Evolutionary conservation across 495 filamentous ascomycete genomes (phyloP), one percentile per base, ranked within the genome.

Genomic region (Halenospora varia): DNA sequence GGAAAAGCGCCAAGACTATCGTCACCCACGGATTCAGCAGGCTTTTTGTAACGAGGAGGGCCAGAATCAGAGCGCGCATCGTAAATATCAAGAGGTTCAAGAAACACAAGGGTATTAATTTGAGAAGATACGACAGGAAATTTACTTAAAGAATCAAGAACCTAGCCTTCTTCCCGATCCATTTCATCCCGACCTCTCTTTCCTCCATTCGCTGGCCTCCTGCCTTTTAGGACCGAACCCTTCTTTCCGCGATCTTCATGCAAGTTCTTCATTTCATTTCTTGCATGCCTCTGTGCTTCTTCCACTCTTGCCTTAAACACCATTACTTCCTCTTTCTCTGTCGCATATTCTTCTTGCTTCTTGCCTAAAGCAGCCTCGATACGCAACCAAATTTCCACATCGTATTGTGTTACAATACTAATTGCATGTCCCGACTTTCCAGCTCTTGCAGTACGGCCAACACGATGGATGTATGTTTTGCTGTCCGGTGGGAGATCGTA

Each of bases 381-480:
- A 10, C 95, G 72, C 64, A 88, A 72, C 74, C 81, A 97, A 3
- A 96, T 75, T 67, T 97, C 94, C 24, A 96, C 66, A 64, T 97
- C 94, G 58, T 97, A 97, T 67, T 98, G 94, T 2, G 88, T 95
- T 2, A 93, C 85, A 9, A 97, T 70, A 23, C 77, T 86, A 41
- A 96, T 80, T 1, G 92, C 90, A 26, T 87, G 77, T n/a, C 93
- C 93, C 22, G 82, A 84, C 65, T 90, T 89, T 13, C 93, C 93
- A 0, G 94, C 93, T 70, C 94, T 80, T 0, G 94, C 94, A 0
- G 94, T 98, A 58, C 94, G 87, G 6, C 94, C 94, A 2, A 97
- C 93, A 41, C 94, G 85, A 68, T 98, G 94, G 51, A 98, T 89
- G 64, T 97, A 98, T 0, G 90, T 96, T 70, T 96, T 94, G 65